phyloP scores from a whole-genome alignment of 805 yeast genomes.

The Cyberlindnera meyerae region DNA sequence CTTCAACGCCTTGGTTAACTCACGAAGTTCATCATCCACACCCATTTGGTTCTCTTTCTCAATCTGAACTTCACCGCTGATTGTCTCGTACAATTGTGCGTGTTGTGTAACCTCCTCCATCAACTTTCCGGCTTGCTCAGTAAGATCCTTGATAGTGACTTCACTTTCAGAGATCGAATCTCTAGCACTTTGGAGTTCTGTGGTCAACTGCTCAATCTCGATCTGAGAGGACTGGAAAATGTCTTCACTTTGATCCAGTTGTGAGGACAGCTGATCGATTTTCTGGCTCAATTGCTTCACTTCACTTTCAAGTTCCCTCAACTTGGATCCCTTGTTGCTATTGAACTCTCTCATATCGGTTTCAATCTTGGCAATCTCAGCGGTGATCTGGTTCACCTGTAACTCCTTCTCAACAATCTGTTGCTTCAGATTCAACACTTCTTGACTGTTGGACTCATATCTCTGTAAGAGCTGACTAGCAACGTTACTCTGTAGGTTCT shows the following conservation, averaged over 20 bases:
- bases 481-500: constrained; percentile 50
- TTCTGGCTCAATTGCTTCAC: constrained; percentile 37
- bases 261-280: constrained; percentile 32
- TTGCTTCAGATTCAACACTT: constrained; percentile 38
- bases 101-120: constrained; percentile 27
- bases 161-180: constrained; percentile 38
- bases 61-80: constrained; percentile 21
- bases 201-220: constrained; percentile 61
- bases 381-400: constrained; percentile 28
- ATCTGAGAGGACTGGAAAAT: constrained; percentile 59
- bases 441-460: constrained; percentile 40
- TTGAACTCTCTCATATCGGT: constrained; percentile 80
- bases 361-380: constrained; percentile 52
- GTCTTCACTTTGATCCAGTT: constrained; percentile 43
- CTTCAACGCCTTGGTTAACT: constrained; percentile 44
- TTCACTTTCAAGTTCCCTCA: constrained; percentile 58
- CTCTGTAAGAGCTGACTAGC: constrained; percentile 51
- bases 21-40: constrained; percentile 70
- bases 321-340: constrained; percentile 72
- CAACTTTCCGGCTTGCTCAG: constrained; percentile 22
- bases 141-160: constrained; percentile 31
- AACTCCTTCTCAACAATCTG: constrained; percentile 34
- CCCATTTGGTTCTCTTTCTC: constrained; percentile 57
- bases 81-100: constrained; percentile 23
- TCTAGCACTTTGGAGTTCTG: constrained; percentile 46